Base-by-base conservation (phyloP, 208 protist genomes). In the Tritrichomonas foetus region DNA sequence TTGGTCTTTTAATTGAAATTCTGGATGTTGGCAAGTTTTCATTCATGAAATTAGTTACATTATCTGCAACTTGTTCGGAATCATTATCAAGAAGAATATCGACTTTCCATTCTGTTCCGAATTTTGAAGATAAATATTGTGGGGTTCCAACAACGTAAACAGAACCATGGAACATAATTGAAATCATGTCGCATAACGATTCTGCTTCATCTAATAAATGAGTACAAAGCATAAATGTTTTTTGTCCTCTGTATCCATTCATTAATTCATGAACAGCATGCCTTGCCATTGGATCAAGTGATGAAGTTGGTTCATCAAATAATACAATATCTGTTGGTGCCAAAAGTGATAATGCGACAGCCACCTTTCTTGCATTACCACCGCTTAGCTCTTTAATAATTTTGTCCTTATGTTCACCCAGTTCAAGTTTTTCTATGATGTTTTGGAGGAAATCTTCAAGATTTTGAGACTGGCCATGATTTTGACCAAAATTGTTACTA, bases 281-380 rank as follows among this genome's bases (percentile, higher is more conserved):
- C 2, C 80, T 8, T 64, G 80, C 44, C 3, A 92, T 64, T 64
- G 80, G 80, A 39, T 92, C 80, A 16, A 53, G 64, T 53, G 49
- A 53, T 3, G 80, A 53, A 8, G 80, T 92, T 64, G 80, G 80
- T n/a, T 92, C 80, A 92, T 92, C 80, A 3, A 92, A 39, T 36
- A 92, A 39, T 3, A 92, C 49, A 64, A 92, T 61, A 39, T 53
- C 27, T 16, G 47, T 13, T 5, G 8, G 22, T 36, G 11, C 5
- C 44, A 92, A 39, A 3, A 92, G 64, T 36, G 80, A 39, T 33
- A 92, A 2, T 16, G 49, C 80, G 8, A 92, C 80, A 33, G 49
- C 50, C 3, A 64, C 49, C 64, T 92, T 92, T n/a, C 80, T 30
- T 36, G 22, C 27, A 64, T 92, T 92, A 22, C 80, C 80, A 22